Conservation (phyloP, 768 basidiomycete species). For the Tephrocybe sp. region DNA sequence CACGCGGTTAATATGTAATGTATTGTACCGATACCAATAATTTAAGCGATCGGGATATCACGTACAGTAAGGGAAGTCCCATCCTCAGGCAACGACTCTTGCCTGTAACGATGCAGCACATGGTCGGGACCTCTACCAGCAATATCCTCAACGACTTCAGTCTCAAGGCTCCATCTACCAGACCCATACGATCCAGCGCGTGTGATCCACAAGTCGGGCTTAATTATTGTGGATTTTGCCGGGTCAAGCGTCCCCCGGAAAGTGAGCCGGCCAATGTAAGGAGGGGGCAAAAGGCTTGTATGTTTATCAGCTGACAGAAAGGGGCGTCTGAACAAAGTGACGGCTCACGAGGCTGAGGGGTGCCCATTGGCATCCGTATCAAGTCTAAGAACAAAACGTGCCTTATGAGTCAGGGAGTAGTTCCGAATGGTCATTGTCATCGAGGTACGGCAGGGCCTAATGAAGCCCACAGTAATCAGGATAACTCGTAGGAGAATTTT, state of each 20-base stretch:
- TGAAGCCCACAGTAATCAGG: neutral
- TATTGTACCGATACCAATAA: constrained; percentile 17
- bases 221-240: constrained; percentile 39
- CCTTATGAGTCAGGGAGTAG: constrained; percentile 62
- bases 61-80: constrained; percentile 31
- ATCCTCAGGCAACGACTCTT: constrained; percentile 29
- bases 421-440: constrained; percentile 66
- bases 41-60: constrained; percentile 22
- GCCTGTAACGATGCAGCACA: constrained; percentile 34
- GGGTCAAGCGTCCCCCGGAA: constrained; percentile 62
- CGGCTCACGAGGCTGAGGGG: constrained; percentile 12
- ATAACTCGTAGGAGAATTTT: neutral
- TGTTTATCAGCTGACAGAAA: neutral
- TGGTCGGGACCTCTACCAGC: constrained; percentile 1
- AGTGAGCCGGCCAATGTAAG: constrained; percentile 66
- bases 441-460: constrained; percentile 55
- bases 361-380: constrained; percentile 19
- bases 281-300: constrained; percentile 48
- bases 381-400: constrained; percentile 58
- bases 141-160: constrained; percentile 49
- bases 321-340: neutral
- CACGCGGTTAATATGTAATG: neutral
- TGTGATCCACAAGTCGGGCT: constrained; percentile 56
- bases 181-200: constrained; percentile 67
- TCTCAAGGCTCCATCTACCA: constrained; percentile 69